Evolutionary conservation across 176 grass and related monocot genomes (phyloP), one percentile per base, ranked within the genome.

Genomic region (Carex cristatella): DNA sequence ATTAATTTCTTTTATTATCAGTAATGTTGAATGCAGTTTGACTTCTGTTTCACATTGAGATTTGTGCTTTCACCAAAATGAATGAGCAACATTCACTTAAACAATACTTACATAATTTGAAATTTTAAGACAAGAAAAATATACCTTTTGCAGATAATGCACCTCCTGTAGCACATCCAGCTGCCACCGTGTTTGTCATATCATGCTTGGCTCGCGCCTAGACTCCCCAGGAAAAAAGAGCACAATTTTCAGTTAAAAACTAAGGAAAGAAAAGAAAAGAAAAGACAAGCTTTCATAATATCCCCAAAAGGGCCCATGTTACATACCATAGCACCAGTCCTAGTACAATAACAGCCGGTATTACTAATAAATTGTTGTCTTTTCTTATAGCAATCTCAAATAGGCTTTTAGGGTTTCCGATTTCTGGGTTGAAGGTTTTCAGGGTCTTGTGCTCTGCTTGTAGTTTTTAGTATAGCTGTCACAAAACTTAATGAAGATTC

Each of bases 171-270:
- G 90, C 91, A 84, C 95, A 98, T 69, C 93, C 93, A 89, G 95
- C 95, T 69, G 92, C 80, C 0, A 92, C 93, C 23, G 93, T 90
- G 83, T 98, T 98, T 85, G 91, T 93, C 33, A 88, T 92, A 46
- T 98, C 93, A 94, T 98, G 96, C 85, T 92, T 98, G 68, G 93
- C 96, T 68, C 93, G 82, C 85, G 87, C 89, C 96, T 98, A 72
- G 14, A 84, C 69, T 30, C 35, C n/a, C 79, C 83, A 81, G 81
- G 74, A 51, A 66, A 40, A 70, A 65, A 71, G 31, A 18, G 71
- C 71, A 89, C 6, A 6, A 7, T 64, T 77, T 5, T 5, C 10
- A 62, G 83, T 80, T 48, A 81, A 5, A 74, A 68, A 7, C 42
- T 1, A 37, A 31, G 31, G 49, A 37, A 51, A 51, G 9, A 18